Conservation (phyloP, 768 basidiomycete genomes). For the Fomitopsis pulvina region DNA sequence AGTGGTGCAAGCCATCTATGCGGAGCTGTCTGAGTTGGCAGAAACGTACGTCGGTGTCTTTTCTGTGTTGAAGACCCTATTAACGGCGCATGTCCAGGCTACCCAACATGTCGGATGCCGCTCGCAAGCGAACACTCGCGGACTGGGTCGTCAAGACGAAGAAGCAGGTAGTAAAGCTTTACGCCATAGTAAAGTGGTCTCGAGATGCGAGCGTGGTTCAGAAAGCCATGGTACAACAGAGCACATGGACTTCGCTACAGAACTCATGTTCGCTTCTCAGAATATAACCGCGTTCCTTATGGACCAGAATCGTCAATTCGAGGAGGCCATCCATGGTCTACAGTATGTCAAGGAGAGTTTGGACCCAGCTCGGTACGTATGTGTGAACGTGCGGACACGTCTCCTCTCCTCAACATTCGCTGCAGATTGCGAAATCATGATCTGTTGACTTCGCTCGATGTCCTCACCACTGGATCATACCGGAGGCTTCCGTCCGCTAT, state of each 20-base stretch:
- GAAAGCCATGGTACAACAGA: conserved; percentile 68
- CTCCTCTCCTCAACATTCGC: neutral
- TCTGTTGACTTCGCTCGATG: conserved; percentile 83
- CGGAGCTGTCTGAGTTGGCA: conserved; percentile 73
- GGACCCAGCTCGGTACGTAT: conserved; percentile 66
- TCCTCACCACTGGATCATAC: conserved; percentile 84
- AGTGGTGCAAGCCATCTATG: conserved; percentile 73
- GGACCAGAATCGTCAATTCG: conserved; percentile 81
- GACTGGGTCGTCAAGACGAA: conserved; percentile 90
- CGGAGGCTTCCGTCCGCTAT: conserved; percentile 73
- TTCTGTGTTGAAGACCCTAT: neutral
- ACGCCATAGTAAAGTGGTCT: conserved; percentile 84
- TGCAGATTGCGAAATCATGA: conserved; percentile 88
- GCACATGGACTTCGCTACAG: no score
- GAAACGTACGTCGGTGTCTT: conserved; percentile 61
- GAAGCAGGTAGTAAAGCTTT: conserved; percentile 84
- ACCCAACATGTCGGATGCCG: conserved; percentile 77
- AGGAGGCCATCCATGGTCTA: conserved; percentile 55
- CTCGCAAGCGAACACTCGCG: conserved; percentile 73
- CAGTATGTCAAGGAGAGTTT: conserved; percentile 62
- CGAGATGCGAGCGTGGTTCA: conserved; percentile 79
- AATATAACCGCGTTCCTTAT: conserved; percentile 85
- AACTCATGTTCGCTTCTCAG: conserved; percentile 29
- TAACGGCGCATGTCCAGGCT: conserved; percentile 26
- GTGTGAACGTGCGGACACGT: neutral